phyloP scores from a whole-genome alignment of 208 protist species.

The Leptomonas seymouri region DNA sequence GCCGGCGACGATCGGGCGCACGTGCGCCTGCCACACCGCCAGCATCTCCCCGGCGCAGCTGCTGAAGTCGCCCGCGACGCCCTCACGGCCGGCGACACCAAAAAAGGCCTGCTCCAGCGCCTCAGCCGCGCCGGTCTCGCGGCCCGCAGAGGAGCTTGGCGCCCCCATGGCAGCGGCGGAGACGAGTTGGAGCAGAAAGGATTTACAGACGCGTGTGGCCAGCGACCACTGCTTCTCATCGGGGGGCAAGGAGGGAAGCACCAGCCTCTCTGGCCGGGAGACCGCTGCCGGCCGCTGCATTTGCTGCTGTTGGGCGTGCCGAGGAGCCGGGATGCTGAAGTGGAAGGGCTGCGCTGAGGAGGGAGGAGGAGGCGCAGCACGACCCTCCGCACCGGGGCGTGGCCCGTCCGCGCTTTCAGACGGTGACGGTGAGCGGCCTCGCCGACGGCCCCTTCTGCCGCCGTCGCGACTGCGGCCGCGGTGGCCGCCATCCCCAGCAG shows the following conservation, averaged over 20 bases:
- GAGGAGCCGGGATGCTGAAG: constrained; percentile 14
- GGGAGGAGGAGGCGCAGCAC: background rate
- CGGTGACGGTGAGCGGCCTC: constrained; percentile 1
- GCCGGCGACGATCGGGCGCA: constrained; percentile 6
- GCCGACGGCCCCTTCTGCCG: background rate
- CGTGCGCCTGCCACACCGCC: constrained; percentile 48
- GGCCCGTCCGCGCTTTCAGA: background rate
- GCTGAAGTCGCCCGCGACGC: constrained; percentile 39
- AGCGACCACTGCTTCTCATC: constrained; percentile 33
- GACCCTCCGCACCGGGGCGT: background rate
- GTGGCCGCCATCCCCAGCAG: background rate
- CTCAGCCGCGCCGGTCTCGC: constrained; percentile 31
- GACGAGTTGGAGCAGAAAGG: constrained; percentile 32
- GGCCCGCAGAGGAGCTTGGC: constrained; percentile 3
- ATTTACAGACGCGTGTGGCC: constrained; percentile 36
- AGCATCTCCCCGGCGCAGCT: constrained; percentile 55
- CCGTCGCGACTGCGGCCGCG: background rate
- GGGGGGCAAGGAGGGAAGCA: constrained; percentile 13
- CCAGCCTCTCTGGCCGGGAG: background rate
- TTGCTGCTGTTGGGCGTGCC: constrained; percentile 14
- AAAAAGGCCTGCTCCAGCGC: constrained; percentile 62
- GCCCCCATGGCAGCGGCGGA: constrained; percentile 4
- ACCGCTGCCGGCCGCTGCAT: constrained; percentile 8
- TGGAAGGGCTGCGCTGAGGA: background rate
- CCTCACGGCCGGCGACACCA: constrained; percentile 47